A percentile compares a stretch with the other conserved stretches of the same genome.
These are phyloP conservation scores for Nannizziopsis barbatae DNA, from an alignment of 2,329 filamentous ascomycete genomes.

Conservation along the genomic window DNA sequence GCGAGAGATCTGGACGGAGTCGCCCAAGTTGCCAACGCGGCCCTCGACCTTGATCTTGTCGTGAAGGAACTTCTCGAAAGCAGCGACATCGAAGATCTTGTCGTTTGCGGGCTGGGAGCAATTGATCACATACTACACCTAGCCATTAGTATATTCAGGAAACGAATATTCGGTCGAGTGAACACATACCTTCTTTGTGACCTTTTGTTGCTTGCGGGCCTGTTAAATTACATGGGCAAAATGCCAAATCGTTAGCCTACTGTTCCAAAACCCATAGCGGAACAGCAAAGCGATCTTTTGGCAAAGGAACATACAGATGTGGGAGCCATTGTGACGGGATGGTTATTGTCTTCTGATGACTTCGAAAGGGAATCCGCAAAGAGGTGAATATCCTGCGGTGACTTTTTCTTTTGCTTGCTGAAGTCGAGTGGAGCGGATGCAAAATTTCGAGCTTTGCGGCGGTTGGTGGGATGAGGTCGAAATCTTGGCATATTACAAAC, in stretches of 20 bases:
- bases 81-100: constrained; percentile 99
- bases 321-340: constrained; percentile 62
- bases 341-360: constrained; percentile 13
- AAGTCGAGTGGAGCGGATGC: not conserved
- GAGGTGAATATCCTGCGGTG: constrained; percentile 78
- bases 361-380: constrained; percentile 51
- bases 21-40: constrained; percentile 95
- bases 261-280: constrained; percentile 52
- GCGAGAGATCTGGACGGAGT: constrained; percentile 81
- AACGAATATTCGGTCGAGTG: not conserved
- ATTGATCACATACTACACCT: constrained; percentile 87
- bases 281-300: constrained; percentile 85
- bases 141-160: not conserved
- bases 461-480: not conserved
- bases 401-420: not conserved
- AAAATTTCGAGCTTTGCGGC: not conserved
- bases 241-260: constrained; percentile 73
- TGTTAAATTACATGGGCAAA: constrained; percentile 36
- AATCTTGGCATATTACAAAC: not conserved
- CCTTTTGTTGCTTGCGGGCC: constrained; percentile 40
- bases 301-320: constrained; percentile 62
- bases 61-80: constrained; percentile 99
- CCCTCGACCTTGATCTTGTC: constrained; percentile 99
- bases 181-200: constrained; percentile 37
- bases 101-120: constrained; percentile 94